Percentiles rank a stretch among this genome's conserved stretches.
Evolutionary conservation across 108 stramenopile species (phyloP).

Genomic region (Stephanodiscus minutulus): DNA sequence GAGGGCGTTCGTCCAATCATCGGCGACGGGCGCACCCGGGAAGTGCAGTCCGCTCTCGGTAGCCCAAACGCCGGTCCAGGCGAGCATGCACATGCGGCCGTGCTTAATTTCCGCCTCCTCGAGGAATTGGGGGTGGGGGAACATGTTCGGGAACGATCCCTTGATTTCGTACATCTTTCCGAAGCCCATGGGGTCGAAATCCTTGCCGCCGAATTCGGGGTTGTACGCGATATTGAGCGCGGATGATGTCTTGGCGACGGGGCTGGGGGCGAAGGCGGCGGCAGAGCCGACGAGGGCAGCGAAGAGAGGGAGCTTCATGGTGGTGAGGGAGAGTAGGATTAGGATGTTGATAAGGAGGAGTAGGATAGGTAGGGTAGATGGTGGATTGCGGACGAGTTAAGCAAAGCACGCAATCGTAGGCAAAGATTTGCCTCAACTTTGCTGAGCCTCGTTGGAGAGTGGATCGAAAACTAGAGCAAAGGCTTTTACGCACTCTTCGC

Average conservation of each 20-base stretch:
- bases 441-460: neutral
- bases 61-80: conserved; percentile 91
- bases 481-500: too few species aligned
- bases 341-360: neutral
- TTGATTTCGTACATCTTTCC: conserved; percentile 55
- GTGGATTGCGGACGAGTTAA: too few species aligned
- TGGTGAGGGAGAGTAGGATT: conserved; percentile 2
- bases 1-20: conserved; percentile 89
- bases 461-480: too few species aligned
- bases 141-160: conserved; percentile 88
- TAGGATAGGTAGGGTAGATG: too few species aligned
- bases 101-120: conserved; percentile 94
- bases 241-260: conserved; percentile 36
- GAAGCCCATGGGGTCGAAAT: conserved; percentile 51
- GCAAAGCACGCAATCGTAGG: neutral
- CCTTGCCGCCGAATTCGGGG: conserved; percentile 44
- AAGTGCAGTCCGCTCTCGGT: conserved; percentile 88
- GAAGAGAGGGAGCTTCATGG: conserved; percentile 56
- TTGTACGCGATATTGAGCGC: conserved; percentile 33
- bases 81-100: conserved; percentile 90
- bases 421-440: conserved; percentile 17
- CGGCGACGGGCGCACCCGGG: conserved; percentile 76
- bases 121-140: conserved; percentile 85
- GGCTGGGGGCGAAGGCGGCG: conserved; percentile 54
- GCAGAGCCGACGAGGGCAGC: conserved; percentile 52